phyloP scores from a whole-genome alignment of 2,329 filamentous ascomycete genomes.

The Thermothelomyces thermophilus region DNA sequence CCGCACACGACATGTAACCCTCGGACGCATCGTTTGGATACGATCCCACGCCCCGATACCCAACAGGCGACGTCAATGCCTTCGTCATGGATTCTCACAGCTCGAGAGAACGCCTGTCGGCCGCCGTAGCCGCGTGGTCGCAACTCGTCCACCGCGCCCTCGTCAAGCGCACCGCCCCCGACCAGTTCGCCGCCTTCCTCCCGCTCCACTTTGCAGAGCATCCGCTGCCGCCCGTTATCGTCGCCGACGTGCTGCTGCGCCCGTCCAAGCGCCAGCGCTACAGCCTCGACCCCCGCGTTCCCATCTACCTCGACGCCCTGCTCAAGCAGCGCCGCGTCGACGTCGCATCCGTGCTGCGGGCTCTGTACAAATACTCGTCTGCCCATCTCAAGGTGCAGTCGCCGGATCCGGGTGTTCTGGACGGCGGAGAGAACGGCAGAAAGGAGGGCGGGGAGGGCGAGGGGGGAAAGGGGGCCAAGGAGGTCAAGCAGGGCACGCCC shows the following conservation, averaged over 20 bases:
- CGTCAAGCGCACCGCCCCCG: conserved; percentile 43
- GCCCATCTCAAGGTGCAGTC: conserved; percentile 34
- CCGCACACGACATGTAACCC: background rate
- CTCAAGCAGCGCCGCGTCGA: conserved; percentile 46
- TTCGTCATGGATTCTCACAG: conserved; percentile 14
- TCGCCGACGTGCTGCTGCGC: conserved; percentile 54
- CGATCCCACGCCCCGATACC: background rate
- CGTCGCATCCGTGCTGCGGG: conserved; percentile 47
- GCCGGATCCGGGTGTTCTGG: conserved; percentile 1
- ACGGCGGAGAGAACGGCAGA: background rate
- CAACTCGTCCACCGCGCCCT: conserved; percentile 47
- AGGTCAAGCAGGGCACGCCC: conserved; percentile 5
- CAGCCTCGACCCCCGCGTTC: conserved; percentile 52
- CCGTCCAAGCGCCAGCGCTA: conserved; percentile 43
- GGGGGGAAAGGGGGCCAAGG: conserved; percentile 8
- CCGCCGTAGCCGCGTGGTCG: conserved; percentile 38
- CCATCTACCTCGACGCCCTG: conserved; percentile 53
- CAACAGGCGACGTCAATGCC: conserved; percentile 14
- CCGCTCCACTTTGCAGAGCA: conserved; percentile 44
- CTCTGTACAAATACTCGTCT: conserved; percentile 52
- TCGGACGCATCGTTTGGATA: background rate
- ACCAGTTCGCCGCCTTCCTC: conserved; percentile 47
- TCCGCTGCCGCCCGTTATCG: conserved; percentile 42
- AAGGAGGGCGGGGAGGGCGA: conserved; percentile 23
- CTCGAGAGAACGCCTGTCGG: conserved; percentile 14